Conservation (phyloP, 768 basidiomycete species). For the Pleurotus giganteus region DNA sequence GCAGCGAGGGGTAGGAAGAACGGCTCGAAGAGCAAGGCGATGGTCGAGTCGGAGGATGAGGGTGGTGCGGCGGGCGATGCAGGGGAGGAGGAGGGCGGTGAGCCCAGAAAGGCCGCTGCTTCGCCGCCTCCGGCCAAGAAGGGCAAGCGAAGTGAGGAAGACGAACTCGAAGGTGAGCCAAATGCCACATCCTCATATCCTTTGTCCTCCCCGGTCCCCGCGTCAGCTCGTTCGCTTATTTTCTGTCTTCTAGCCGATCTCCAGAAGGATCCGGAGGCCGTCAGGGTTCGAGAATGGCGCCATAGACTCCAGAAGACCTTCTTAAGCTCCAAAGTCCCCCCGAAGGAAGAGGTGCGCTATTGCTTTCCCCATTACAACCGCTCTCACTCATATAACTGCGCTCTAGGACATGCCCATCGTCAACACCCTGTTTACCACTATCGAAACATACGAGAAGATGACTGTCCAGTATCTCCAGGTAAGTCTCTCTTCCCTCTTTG, state of each 20-base stretch:
- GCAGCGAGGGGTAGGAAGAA: slow-evolving; percentile 46
- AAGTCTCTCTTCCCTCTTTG: slow-evolving; percentile 15
- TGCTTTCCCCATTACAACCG: not conserved
- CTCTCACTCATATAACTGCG: not conserved
- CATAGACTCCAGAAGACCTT: slow-evolving; percentile 90
- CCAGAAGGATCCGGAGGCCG: slow-evolving; percentile 64
- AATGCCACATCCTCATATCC: too few relatives aligned
- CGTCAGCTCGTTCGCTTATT: slow-evolving; percentile 9
- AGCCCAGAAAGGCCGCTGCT: slow-evolving; percentile 47
- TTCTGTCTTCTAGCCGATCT: slow-evolving; percentile 34
- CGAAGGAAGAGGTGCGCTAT: slow-evolving; percentile 60
- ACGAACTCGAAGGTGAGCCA: slow-evolving; percentile 59
- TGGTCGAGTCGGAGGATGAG: slow-evolving; percentile 70
- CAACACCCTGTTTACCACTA: slow-evolving; percentile 69
- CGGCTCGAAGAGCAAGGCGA: slow-evolving; percentile 50
- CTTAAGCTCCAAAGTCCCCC: slow-evolving; percentile 60
- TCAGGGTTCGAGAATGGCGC: slow-evolving; percentile 84
- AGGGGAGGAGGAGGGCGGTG: slow-evolving; percentile 43
- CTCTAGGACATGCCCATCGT: slow-evolving; percentile 73
- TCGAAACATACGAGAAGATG: slow-evolving; percentile 76
- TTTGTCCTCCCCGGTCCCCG: slow-evolving; percentile 1
- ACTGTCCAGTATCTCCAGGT: slow-evolving; percentile 69
- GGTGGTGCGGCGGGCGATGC: slow-evolving; percentile 49
- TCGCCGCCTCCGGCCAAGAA: slow-evolving; percentile 69
- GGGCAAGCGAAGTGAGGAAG: slow-evolving; percentile 51